phyloP scores from a whole-genome alignment of 2,329 filamentous ascomycete species.

The Sporothrix brunneoviolacea region DNA sequence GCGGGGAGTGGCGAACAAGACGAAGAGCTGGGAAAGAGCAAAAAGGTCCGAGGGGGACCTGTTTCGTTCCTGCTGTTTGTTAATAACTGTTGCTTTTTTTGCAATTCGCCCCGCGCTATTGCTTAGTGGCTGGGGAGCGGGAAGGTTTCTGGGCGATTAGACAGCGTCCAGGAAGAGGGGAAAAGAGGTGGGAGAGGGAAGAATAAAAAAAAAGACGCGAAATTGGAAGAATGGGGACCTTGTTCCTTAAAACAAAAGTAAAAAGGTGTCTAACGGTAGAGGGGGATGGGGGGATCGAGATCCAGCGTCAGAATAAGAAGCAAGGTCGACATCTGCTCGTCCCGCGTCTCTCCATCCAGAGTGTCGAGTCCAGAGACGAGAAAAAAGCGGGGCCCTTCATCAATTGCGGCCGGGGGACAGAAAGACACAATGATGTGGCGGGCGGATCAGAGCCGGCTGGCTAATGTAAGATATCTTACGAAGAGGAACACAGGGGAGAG shows the following conservation, averaged over 20 bases:
- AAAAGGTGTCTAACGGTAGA: too few relatives aligned
- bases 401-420: too few relatives aligned
- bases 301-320: constrained; percentile 7
- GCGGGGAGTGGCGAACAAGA: too few relatives aligned
- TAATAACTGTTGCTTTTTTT: background rate
- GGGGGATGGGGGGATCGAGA: constrained; percentile 8
- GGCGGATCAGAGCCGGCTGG: too few relatives aligned
- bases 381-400: too few relatives aligned
- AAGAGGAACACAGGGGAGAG: too few relatives aligned
- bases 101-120: constrained; percentile 4
- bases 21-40: too few relatives aligned
- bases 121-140: background rate
- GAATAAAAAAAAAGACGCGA: background rate
- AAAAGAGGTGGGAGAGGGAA: background rate
- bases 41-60: background rate
- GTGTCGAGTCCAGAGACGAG: background rate
- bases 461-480: too few relatives aligned
- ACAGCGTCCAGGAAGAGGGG: background rate
- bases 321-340: background rate
- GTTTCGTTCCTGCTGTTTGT: background rate
- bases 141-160: background rate
- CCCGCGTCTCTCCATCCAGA: background rate
- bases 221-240: too few relatives aligned
- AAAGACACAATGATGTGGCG: too few relatives aligned
- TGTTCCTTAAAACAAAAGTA: background rate